Conservation (phyloP, 2,329 filamentous ascomycete species). For the Pestalotiopsis sp. region DNA sequence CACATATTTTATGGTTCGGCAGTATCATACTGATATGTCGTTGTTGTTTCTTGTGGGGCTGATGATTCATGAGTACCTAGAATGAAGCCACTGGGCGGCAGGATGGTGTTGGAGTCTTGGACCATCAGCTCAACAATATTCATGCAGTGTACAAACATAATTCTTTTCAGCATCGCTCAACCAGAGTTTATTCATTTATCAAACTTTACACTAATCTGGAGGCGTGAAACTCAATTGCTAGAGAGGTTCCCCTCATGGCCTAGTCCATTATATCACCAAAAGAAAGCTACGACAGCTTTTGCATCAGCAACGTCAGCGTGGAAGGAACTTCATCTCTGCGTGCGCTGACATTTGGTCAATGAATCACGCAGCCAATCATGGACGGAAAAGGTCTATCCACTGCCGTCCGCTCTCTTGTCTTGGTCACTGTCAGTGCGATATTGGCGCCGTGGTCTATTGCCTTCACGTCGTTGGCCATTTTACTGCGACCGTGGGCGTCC, state of each 20-base stretch:
- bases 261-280: background rate
- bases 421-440: background rate
- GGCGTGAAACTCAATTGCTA: slow-evolving; percentile 1
- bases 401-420: background rate
- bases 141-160: background rate
- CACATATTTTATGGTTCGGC: background rate
- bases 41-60: background rate
- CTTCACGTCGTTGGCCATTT: background rate
- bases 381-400: background rate
- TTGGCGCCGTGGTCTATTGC: background rate
- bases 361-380: background rate
- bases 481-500: slow-evolving; percentile 5
- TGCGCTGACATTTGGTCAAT: background rate
- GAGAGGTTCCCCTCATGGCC: background rate
- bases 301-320: background rate
- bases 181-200: slow-evolving; percentile 2
- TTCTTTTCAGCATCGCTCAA: background rate
- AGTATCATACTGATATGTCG: background rate
- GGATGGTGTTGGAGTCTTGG: background rate
- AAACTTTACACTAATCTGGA: background rate
- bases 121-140: background rate
- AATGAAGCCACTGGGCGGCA: background rate
- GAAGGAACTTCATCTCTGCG: background rate
- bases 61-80: slow-evolving; percentile 12
- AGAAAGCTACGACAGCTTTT: background rate